Percentiles rank a stretch among this genome's conserved stretches.
Evolutionary conservation across 2,329 filamentous ascomycete genomes (phyloP).

Genomic region (Claviceps sp.): DNA sequence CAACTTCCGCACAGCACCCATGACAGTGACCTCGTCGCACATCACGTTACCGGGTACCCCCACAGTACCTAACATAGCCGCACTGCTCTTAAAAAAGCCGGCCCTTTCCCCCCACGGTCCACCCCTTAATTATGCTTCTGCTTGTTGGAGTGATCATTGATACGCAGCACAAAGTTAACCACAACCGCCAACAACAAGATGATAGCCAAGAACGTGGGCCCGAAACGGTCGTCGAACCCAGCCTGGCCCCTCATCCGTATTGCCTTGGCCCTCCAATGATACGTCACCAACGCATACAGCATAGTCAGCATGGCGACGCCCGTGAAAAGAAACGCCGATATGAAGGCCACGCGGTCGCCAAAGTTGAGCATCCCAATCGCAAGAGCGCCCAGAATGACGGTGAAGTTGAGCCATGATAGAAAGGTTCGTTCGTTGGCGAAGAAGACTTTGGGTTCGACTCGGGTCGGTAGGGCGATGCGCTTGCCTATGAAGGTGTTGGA

Average conservation of each 20-base stretch:
- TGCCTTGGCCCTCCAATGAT: constrained; percentile 92
- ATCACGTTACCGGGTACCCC: no score
- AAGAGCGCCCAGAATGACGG: constrained; percentile 90
- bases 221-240: constrained; percentile 92
- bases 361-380: constrained; percentile 98
- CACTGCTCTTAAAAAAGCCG: not conserved
- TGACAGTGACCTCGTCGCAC: not conserved
- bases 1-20: no score
- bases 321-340: constrained; percentile 88
- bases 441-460: constrained; percentile 99
- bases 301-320: constrained; percentile 88
- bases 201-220: constrained; percentile 79
- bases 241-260: constrained; percentile 85
- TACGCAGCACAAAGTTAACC: constrained; percentile 85
- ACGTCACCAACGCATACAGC: constrained; percentile 87
- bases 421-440: constrained; percentile 99
- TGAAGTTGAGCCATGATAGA: constrained; percentile 99
- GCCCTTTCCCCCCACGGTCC: no score
- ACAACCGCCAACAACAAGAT: constrained; percentile 80
- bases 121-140: constrained; percentile 14
- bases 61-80: no score
- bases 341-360: constrained; percentile 85
- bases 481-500: constrained; percentile 54
- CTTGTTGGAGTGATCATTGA: constrained; percentile 32
- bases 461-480: constrained; percentile 92